phyloP scores from a whole-genome alignment of 2,329 filamentous ascomycete species.

The Diplodia intermedia region DNA sequence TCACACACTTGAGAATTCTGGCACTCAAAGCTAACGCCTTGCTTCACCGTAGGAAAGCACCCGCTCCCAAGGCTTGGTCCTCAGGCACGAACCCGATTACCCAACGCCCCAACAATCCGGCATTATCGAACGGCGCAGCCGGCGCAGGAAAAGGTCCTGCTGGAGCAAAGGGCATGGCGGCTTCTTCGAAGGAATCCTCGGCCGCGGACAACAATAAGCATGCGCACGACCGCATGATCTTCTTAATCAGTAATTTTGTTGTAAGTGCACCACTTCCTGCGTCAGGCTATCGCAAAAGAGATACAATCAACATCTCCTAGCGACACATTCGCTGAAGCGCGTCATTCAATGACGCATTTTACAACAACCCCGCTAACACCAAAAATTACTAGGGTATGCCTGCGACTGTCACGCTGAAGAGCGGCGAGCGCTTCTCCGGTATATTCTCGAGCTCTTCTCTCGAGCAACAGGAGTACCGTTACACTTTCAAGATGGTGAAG shows the following conservation, averaged over 20 bases:
- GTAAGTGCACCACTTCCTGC: slow-evolving; percentile 52
- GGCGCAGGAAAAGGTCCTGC: slow-evolving; percentile 49
- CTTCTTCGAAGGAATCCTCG: slow-evolving; percentile 41
- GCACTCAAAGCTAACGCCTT: slow-evolving; percentile 23
- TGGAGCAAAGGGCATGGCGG: slow-evolving; percentile 46
- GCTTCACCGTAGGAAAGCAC: slow-evolving; percentile 54
- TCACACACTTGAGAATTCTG: neutral
- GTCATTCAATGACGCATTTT: neutral
- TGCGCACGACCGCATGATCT: slow-evolving; percentile 66
- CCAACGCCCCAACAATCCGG: slow-evolving; percentile 55
- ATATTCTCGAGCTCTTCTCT: slow-evolving; percentile 65
- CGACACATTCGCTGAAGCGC: neutral
- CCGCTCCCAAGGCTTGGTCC: slow-evolving; percentile 65
- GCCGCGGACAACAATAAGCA: slow-evolving; percentile 50
- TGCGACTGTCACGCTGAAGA: slow-evolving; percentile 63
- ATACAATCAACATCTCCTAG: neutral
- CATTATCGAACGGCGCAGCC: slow-evolving; percentile 58
- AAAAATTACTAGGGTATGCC: slow-evolving; percentile 57
- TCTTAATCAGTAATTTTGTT: slow-evolving; percentile 64
- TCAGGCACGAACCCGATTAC: slow-evolving; percentile 67
- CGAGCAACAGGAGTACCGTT: slow-evolving; percentile 60
- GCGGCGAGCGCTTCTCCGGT: slow-evolving; percentile 66
- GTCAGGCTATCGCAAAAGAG: neutral
- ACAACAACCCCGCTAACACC: neutral
- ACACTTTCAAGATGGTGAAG: slow-evolving; percentile 71